Base-by-base conservation (phyloP, 1,284 basidiomycete species). In the Inonotus hispidus region DNA sequence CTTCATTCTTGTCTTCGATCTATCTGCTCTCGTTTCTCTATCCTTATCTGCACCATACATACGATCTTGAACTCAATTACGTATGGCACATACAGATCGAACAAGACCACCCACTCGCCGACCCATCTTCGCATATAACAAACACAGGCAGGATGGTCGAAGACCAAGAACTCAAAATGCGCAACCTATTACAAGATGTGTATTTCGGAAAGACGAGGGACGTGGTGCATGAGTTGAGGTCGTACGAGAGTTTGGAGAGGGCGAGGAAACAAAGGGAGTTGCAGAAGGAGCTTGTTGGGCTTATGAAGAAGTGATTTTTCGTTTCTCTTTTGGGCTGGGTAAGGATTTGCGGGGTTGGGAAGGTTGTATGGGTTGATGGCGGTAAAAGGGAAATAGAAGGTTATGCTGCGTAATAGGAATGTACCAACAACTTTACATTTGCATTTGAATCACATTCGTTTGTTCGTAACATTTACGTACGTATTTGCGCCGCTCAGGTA, bases 131-230 rank as follows among this genome's bases (percentile, higher is more conserved):
- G 41, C 97, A 99, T 74, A 89, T 99, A 61, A 83, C 84, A 56
- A 99, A 99, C 74, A 88, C 92, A 16, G 97, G 97, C 3, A 84
- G 83, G 66, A 90, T 98, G 85, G 88, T 99, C 66, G 97, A 99
- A 74, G 96, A 98, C 66, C 95, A 96, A 90, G 97, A 99, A 76
- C 92, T 94, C 72, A 98, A 98, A 79, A 95, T 98, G 90, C 86
- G 97, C 53, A 98, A 97, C 73, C 80, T 95, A 62, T 80, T 99
- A 52, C 92, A 96, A 71, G 93, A 97, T 76, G 96, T 99, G 16
- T 98, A 98, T 77, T 98, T 98, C 77, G 95, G 93, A 60, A 99
- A 99, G 78, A 98, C 95, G 49, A 87, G 92, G 66, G 96, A 99
- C 71, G 88, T 99, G 47, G 88, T 98, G 13, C 91, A 91, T 68